Conservation (phyloP, 805 yeast genomes). For the Blastobotrys terrestris region DNA sequence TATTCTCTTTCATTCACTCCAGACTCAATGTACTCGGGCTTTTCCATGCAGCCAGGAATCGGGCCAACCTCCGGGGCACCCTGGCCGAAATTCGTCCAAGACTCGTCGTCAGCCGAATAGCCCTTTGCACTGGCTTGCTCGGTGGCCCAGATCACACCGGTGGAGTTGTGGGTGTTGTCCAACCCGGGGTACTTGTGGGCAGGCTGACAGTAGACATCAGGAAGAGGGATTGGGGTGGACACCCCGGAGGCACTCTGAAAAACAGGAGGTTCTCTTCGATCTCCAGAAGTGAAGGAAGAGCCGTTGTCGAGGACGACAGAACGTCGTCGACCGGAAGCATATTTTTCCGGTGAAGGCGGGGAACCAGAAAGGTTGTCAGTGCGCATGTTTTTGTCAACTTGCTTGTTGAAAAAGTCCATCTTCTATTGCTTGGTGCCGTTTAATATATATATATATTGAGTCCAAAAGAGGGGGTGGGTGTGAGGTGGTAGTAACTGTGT, state of each 20-base stretch:
- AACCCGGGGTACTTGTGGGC: constrained; percentile 46
- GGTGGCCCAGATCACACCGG: constrained; percentile 61
- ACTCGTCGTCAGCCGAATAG: constrained; percentile 34
- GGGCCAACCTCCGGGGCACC: constrained; percentile 63
- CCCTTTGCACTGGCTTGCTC: constrained; percentile 57
- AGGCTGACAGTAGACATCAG: constrained; percentile 24
- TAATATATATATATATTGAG: too few species aligned
- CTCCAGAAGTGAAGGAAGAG: too few species aligned
- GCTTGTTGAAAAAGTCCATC: too few species aligned
- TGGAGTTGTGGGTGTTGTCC: constrained; percentile 52
- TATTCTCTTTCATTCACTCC: constrained; percentile 48
- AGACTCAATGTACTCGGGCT: constrained; percentile 45
- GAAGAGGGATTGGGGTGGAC: constrained; percentile 25
- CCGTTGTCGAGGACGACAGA: not conserved
- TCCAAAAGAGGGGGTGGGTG: too few species aligned
- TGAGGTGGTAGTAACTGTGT: too few species aligned
- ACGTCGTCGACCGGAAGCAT: too few species aligned
- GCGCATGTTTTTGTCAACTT: too few species aligned
- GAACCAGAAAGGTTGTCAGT: too few species aligned
- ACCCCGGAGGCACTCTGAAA: constrained; percentile 22
- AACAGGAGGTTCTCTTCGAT: not conserved
- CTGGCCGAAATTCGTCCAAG: constrained; percentile 58
- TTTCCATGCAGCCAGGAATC: constrained; percentile 49
- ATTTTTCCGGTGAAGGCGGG: too few species aligned
- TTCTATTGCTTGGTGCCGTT: too few species aligned